A percentile compares a stretch with the other conserved stretches of the same genome.
Evolutionary conservation across 1,139 yeast species (phyloP).

Genomic region (Pichia sp.): DNA sequence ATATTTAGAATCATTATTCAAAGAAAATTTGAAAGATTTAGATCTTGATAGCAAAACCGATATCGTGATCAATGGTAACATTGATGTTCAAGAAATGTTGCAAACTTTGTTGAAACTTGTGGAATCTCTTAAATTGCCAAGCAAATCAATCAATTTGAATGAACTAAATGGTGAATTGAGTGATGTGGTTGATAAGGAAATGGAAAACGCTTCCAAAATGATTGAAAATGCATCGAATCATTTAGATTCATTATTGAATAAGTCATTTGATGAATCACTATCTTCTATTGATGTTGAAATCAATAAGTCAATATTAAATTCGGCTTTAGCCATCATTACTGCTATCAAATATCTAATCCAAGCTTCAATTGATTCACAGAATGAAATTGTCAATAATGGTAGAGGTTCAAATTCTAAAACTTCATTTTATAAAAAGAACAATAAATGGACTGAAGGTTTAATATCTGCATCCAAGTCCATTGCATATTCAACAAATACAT

Average conservation of each 20-base stretch:
- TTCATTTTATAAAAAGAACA: constrained; percentile 80
- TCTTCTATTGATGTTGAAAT: constrained; percentile 59
- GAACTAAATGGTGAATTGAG: constrained; percentile 38
- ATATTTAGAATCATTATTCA: constrained; percentile 53
- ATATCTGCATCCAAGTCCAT: constrained; percentile 88
- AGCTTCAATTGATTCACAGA: constrained; percentile 77
- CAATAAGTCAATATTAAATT: constrained; percentile 68
- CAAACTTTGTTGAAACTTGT: constrained; percentile 50
- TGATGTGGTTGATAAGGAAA: constrained; percentile 65
- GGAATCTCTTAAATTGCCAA: constrained; percentile 48
- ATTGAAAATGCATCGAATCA: constrained; percentile 60
- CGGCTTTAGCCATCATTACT: constrained; percentile 76
- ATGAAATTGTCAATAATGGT: constrained; percentile 71
- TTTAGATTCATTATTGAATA: constrained; percentile 43
- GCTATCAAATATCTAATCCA: constrained; percentile 66
- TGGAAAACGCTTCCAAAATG: constrained; percentile 63
- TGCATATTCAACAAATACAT: constrained; percentile 72
- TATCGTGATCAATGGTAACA: constrained; percentile 64
- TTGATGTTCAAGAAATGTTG: constrained; percentile 63
- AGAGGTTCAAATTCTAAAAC: constrained; percentile 59
- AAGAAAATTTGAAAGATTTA: constrained; percentile 41
- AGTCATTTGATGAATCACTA: constrained; percentile 43
- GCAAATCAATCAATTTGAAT: constrained; percentile 20
- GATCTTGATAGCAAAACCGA: constrained; percentile 62
- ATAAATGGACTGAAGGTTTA: constrained; percentile 91